These are phyloP conservation scores for Hypoxylon trugodes DNA, from an alignment of 495 filamentous ascomycete species.

Conservation along the genomic window DNA sequence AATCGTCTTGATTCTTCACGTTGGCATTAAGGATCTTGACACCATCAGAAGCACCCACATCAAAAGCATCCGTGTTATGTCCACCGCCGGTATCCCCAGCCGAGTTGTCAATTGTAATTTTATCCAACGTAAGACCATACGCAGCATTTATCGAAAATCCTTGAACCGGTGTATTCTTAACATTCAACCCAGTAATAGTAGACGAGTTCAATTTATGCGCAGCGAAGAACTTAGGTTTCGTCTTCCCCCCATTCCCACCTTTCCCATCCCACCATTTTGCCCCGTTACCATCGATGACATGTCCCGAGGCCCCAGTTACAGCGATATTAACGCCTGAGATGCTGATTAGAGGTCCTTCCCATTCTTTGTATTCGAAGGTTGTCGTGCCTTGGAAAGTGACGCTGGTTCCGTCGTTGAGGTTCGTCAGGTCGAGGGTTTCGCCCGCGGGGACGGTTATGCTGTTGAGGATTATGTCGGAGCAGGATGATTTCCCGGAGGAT, in stretches of 20 bases:
- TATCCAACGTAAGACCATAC: conserved; percentile 57
- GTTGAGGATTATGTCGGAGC: conserved; percentile 13
- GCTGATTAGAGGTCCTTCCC: conserved; percentile 59
- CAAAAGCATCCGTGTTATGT: conserved; percentile 75
- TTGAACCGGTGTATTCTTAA: conserved; percentile 70
- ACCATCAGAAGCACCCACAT: conserved; percentile 60
- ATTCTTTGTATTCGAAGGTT: conserved; percentile 60
- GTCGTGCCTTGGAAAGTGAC: conserved; percentile 62
- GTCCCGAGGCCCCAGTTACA: conserved; percentile 55
- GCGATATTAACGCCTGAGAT: conserved; percentile 57
- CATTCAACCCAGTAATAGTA: conserved; percentile 49
- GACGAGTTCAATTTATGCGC: conserved; percentile 53
- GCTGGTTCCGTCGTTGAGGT: conserved; percentile 10
- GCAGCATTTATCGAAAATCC: conserved; percentile 64
- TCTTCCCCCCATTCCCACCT: conserved; percentile 61
- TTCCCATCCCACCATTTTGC: conserved; percentile 61
- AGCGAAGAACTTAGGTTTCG: conserved; percentile 64
- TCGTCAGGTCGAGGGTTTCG: conserved; percentile 17
- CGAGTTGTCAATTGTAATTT: conserved; percentile 68
- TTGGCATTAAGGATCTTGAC: conserved; percentile 64
- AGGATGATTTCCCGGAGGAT: conserved; percentile 6
- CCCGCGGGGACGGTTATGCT: conserved; percentile 20
- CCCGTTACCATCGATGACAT: conserved; percentile 57
- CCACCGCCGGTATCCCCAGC: conserved; percentile 60
- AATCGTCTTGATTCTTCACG: conserved; percentile 71